Percentiles rank a stretch among this genome's conserved stretches.
Conservation (phyloP, 345 rosid genomes). For the Psidium guajava region DNA sequence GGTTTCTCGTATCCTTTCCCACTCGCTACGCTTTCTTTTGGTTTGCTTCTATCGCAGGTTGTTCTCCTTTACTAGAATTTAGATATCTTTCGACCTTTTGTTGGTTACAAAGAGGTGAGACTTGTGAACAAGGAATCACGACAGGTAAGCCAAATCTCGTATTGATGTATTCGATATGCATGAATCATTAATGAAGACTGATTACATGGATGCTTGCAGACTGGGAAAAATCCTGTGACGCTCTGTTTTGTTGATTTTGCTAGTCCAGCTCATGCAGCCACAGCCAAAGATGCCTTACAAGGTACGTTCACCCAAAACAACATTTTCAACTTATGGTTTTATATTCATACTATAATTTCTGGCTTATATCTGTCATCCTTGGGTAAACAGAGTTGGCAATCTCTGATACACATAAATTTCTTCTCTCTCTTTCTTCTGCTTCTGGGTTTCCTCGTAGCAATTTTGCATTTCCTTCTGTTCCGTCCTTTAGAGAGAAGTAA, state of each 20-base stretch:
- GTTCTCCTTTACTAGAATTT: conserved; percentile 26
- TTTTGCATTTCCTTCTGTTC: neutral
- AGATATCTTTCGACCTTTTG: conserved; percentile 71
- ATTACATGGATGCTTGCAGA: conserved; percentile 24
- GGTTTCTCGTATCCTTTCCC: conserved; percentile 52
- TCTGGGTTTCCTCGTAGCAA: neutral
- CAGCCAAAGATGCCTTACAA: conserved; percentile 62
- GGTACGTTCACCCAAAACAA: conserved; percentile 23
- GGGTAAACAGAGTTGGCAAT: neutral
- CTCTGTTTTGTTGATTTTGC: conserved; percentile 66
- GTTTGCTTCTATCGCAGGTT: neutral
- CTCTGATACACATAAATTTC: neutral
- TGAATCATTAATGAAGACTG: neutral
- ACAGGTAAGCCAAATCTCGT: conserved; percentile 24
- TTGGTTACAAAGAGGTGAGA: conserved; percentile 69
- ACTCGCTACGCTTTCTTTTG: neutral
- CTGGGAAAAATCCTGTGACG: conserved; percentile 41
- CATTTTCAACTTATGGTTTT: neutral
- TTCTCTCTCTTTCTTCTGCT: neutral
- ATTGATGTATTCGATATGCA: neutral
- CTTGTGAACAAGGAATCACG: conserved; percentile 57
- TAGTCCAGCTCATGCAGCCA: conserved; percentile 62
- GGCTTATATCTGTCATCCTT: neutral
- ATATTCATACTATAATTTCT: neutral
- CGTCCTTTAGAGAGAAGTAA: neutral